These are phyloP conservation scores for Orbilia brochopaga DNA, from an alignment of 2,329 filamentous ascomycete genomes.

Conservation along the genomic window DNA sequence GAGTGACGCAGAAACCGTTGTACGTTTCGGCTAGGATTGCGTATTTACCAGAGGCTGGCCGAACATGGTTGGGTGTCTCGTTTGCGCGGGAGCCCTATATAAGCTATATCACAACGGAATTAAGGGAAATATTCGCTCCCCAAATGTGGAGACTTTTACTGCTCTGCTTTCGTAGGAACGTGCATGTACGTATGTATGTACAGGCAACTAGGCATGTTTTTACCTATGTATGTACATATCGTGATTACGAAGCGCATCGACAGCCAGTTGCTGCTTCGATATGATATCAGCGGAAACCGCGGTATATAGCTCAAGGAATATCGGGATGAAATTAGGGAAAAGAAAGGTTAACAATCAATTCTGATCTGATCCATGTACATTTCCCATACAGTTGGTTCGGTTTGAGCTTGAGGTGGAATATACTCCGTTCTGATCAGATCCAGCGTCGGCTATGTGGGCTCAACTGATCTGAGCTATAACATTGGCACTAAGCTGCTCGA, in stretches of 20 bases:
- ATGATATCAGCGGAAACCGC: conserved; percentile 29
- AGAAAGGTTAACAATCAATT: background rate
- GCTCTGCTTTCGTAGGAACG: background rate
- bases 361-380: background rate
- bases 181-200: too few species aligned
- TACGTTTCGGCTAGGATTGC: conserved; percentile 46
- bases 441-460: conserved; percentile 16
- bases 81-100: conserved; percentile 39
- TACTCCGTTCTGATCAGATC: conserved; percentile 1
- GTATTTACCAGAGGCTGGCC: conserved; percentile 20
- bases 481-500: conserved; percentile 7
- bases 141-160: conserved; percentile 37
- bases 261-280: conserved; percentile 8
- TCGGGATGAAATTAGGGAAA: conserved; percentile 1
- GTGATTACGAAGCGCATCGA: background rate
- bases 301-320: conserved; percentile 44
- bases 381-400: too few species aligned
- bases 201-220: too few species aligned
- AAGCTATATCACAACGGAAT: conserved; percentile 48
- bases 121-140: conserved; percentile 49
- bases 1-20: conserved; percentile 42
- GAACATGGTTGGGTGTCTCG: conserved; percentile 36
- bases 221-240: too few species aligned
- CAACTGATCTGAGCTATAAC: conserved; percentile 11
- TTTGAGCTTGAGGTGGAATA: too few species aligned